Base-by-base conservation (phyloP, 495 filamentous ascomycete species). In the Rhypophila decipiens region DNA sequence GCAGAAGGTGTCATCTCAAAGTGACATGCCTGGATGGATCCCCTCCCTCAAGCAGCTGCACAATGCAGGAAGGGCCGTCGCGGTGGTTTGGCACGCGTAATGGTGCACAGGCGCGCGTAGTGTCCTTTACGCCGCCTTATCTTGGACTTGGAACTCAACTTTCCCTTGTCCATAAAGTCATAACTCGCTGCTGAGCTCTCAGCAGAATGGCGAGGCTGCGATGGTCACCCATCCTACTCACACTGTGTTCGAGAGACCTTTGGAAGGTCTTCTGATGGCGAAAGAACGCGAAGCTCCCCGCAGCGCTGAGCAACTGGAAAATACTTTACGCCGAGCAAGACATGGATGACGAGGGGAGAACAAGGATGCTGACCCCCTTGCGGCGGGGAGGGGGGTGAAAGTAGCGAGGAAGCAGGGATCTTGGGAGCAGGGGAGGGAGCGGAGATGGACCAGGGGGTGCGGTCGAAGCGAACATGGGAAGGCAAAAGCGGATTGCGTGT, bases 401-500 rank as follows among this genome's bases (percentile, higher is more conserved):
- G 13, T 31, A 13, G 13, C 27, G 27, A 31, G 7, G 27, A 13
- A 31, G 27, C 7, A 7, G 27, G 13, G 27, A 13, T 7, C 13
- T 31, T 31, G 27, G 13, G 27, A 31, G 27, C 27, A 31, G 27
- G 27, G 27, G n/a, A 31, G 13, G 27, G 13, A 31, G 27, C 27
- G 27, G 27, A 7, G 27, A 31, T 31, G 27, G 27, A 31, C 7
- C 27, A 31, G 27, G 27, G 27, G 27, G 27, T n/a, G n/a, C n/a
- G 27, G 13, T 31, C 27, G 27, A 31, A 31, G 27, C 13, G 27
- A 31, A 13, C 27, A 31, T 7, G 27, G 27, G 27, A 31, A 41
- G 34, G 39, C 35, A 45, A 42, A 39, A 46, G n/a, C 36, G 46
- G 51, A 50, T 27, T 18, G 40, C 31, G 31, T 10, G 31, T 1